Evolutionary conservation across 2,329 filamentous ascomycete species (phyloP).

Genomic region (Penicillium corylophilum): DNA sequence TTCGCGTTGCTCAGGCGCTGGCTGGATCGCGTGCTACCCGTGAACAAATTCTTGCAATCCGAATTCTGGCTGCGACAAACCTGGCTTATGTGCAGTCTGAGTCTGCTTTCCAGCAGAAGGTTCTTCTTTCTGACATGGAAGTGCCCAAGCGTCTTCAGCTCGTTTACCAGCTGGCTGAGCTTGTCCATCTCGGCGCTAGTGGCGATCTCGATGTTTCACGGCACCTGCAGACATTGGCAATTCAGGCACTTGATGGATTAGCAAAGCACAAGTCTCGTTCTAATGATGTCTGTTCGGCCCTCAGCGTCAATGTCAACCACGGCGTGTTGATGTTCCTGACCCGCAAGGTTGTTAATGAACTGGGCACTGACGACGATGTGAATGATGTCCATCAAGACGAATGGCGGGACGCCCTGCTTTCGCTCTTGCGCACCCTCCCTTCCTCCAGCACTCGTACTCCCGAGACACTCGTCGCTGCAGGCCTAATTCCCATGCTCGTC

Average conservation of each 20-base stretch:
- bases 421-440: conserved; percentile 78
- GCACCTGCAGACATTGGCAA: conserved; percentile 76
- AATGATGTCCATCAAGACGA: conserved; percentile 71
- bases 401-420: conserved; percentile 88
- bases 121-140: conserved; percentile 83
- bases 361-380: conserved; percentile 60
- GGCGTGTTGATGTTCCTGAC: conserved; percentile 92
- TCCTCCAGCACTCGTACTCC: conserved; percentile 70
- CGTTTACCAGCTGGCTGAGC: conserved; percentile 85
- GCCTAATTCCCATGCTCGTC: conserved; percentile 83
- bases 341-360: conserved; percentile 81
- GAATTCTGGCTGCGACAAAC: conserved; percentile 84
- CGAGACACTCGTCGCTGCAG: conserved; percentile 81
- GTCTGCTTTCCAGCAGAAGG: conserved; percentile 76
- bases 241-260: conserved; percentile 81
- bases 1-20: conserved; percentile 81
- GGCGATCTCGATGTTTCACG: conserved; percentile 67
- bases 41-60: conserved; percentile 74
- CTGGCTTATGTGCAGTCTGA: conserved; percentile 84
- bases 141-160: conserved; percentile 87
- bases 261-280: conserved; percentile 74
- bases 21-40: conserved; percentile 63
- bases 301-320: conserved; percentile 95
- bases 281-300: conserved; percentile 79
- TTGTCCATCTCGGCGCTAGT: conserved; percentile 79